phyloP scores from a whole-genome alignment of 768 basidiomycete species.

The Termitomyces sp. region DNA sequence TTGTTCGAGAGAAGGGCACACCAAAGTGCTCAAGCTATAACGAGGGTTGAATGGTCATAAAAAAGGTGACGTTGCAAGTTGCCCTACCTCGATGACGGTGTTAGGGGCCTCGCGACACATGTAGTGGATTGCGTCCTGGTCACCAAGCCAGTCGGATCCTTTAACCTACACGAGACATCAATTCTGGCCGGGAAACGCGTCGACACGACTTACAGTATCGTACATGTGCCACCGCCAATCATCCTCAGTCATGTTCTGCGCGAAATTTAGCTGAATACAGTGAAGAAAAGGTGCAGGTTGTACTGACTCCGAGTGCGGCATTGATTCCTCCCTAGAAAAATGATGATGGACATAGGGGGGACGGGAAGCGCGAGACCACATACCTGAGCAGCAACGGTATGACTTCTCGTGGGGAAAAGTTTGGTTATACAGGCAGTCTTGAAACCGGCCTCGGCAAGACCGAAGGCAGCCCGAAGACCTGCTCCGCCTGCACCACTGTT shows the following conservation, averaged over 20 bases:
- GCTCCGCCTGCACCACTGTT: slow-evolving; percentile 94
- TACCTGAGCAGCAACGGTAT: slow-evolving; percentile 97
- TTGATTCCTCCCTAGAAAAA: slow-evolving; percentile 86
- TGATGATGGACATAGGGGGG: slow-evolving; percentile 8
- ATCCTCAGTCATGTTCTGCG: slow-evolving; percentile 97
- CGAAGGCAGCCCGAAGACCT: slow-evolving; percentile 96
- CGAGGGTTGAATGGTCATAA: not conserved
- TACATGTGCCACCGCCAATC: slow-evolving; percentile 99
- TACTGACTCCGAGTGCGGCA: slow-evolving; percentile 85
- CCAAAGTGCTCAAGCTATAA: slow-evolving; percentile 94
- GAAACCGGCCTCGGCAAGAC: slow-evolving; percentile 96
- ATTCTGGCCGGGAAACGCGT: not conserved
- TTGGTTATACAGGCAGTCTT: slow-evolving; percentile 99
- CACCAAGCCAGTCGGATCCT: slow-evolving; percentile 99
- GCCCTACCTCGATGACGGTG: slow-evolving; percentile 81
- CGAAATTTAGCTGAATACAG: slow-evolving; percentile 2
- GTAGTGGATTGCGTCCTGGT: slow-evolving; percentile 99
- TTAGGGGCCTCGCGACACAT: slow-evolving; percentile 98
- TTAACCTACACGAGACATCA: slow-evolving; percentile 61
- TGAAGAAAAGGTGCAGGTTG: slow-evolving; percentile 3
- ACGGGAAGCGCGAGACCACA: slow-evolving; percentile 12
- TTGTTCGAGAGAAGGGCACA: slow-evolving; percentile 96
- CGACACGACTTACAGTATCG: slow-evolving; percentile 62
- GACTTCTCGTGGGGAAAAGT: slow-evolving; percentile 96
- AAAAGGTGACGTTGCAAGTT: not conserved